phyloP scores from a whole-genome alignment of 2,329 filamentous ascomycete genomes.

The Trichophyton verrucosum region DNA sequence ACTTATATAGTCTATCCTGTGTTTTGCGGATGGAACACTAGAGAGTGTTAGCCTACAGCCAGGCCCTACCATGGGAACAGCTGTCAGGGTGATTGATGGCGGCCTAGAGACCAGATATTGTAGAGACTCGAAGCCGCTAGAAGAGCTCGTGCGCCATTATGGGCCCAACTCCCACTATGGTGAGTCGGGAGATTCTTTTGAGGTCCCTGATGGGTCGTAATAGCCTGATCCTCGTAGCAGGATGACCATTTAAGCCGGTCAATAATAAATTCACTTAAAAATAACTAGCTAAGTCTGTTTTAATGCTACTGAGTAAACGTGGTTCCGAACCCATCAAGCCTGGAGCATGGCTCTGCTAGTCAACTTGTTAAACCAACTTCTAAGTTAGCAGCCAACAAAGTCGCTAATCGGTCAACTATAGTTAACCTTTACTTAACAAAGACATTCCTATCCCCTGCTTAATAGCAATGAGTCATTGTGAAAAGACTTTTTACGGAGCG shows the following conservation, averaged over 20 bases:
- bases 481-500: too few relatives aligned
- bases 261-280: too few relatives aligned
- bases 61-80: not conserved
- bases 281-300: too few relatives aligned
- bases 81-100: not conserved
- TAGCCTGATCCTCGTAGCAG: not conserved
- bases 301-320: too few relatives aligned
- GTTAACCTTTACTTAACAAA: too few relatives aligned
- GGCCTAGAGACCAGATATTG: not conserved
- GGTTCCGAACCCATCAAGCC: too few relatives aligned
- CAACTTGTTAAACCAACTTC: too few relatives aligned
- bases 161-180: not conserved
- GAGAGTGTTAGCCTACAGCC: not conserved
- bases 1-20: not conserved
- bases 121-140: not conserved
- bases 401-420: too few relatives aligned
- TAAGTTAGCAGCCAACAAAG: too few relatives aligned
- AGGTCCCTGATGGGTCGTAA: not conserved
- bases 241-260: not conserved
- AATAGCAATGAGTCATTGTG: too few relatives aligned
- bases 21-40: not conserved
- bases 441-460: too few relatives aligned
- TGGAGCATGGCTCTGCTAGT: too few relatives aligned
- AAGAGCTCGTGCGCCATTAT: not conserved
- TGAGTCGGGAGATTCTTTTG: not conserved